These are phyloP conservation scores for Silene uniflora DNA, from an alignment of 148 eudicot species.

Conservation along the genomic window DNA sequence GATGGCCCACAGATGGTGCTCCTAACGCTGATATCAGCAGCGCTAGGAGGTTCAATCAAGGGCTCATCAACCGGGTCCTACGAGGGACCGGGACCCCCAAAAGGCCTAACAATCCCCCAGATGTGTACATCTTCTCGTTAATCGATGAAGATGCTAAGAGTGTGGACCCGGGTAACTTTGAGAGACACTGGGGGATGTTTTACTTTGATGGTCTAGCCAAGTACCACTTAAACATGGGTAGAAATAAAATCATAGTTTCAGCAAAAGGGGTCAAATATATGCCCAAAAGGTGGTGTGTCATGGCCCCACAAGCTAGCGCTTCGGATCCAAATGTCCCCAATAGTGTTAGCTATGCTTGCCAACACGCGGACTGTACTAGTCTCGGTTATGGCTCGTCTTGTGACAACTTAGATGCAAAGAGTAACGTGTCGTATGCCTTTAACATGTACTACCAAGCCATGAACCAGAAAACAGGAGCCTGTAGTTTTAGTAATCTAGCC, in stretches of 20 bases:
- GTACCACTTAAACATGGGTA: conserved; percentile 51
- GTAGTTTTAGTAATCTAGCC: conserved; percentile 52
- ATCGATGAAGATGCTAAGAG: conserved; percentile 86
- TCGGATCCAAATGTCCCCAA: conserved; percentile 40
- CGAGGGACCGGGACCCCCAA: conserved; percentile 79
- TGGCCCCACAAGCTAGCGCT: conserved; percentile 58
- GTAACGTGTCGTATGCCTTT: conserved; percentile 78
- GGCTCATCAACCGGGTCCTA: conserved; percentile 47
- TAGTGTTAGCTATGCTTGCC: conserved; percentile 61
- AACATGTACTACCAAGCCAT: conserved; percentile 78
- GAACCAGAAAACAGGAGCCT: conserved; percentile 63
- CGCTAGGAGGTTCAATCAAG: conserved; percentile 77
- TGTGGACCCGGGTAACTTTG: conserved; percentile 81
- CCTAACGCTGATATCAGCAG: conserved; percentile 48
- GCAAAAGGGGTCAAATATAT: conserved; percentile 76
- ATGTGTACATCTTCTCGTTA: conserved; percentile 61
- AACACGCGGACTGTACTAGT: conserved; percentile 79
- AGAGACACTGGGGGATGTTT: conserved; percentile 93
- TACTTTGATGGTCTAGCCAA: conserved; percentile 66
- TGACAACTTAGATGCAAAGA: conserved; percentile 49
- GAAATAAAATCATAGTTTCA: conserved; percentile 35
- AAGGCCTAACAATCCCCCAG: conserved; percentile 56
- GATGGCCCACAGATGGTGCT: conserved; percentile 90
- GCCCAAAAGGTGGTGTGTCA: conserved; percentile 68
- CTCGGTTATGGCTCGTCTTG: conserved; percentile 77